Evolutionary conservation across 768 basidiomycete species (phyloP), one percentile per base, ranked within the genome.

Genomic region (Xerocomellus chrysenteron): DNA sequence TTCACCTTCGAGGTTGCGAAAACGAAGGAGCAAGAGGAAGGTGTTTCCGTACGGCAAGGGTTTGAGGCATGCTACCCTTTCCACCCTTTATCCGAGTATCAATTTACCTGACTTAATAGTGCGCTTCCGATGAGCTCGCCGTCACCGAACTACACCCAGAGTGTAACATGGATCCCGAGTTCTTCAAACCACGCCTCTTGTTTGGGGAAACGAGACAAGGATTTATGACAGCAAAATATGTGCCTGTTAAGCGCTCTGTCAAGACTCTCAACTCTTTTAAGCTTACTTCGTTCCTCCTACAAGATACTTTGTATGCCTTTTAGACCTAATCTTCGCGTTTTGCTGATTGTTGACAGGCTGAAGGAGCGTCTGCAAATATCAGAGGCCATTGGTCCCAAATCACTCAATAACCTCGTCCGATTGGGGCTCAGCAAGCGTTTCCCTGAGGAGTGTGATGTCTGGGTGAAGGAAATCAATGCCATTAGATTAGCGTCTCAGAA

Each of bases 1-100:
- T 85, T 80, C 66, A 76, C 76, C 0, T 86, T 83, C 48, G 78
- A 82, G 47, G 83, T 85, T 3, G 70, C 74, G 2, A 82, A 86
- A 65, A 82, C 78, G 11, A 76, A 76, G 35, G 82, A 86, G 54
- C 82, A 84, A 59, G 81, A 82, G 47, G 84, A 85, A 64, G 68
- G 72, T 17, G 80, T 82, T 6, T 65, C 70, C 0, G 62, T 69
- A 14, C 71, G 74, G 21, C 68, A 68, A n/a, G 83, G 82, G 8
- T 83, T 84, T 57, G 69, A 66, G 55, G 83, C 80, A 55, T 21
- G 71, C 56, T 21, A 3, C n/a, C 12, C 14, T 40, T 10, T 1
- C 6, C 14, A 17, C 19, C 36, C 1, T 35, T 21, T 17, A 37
- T 44, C 1, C 6, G 8, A 12, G 19, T 10, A 28, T 33, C 3